phyloP scores from a whole-genome alignment of 768 basidiomycete species.

The Leucocoprinus birnbaumii region DNA sequence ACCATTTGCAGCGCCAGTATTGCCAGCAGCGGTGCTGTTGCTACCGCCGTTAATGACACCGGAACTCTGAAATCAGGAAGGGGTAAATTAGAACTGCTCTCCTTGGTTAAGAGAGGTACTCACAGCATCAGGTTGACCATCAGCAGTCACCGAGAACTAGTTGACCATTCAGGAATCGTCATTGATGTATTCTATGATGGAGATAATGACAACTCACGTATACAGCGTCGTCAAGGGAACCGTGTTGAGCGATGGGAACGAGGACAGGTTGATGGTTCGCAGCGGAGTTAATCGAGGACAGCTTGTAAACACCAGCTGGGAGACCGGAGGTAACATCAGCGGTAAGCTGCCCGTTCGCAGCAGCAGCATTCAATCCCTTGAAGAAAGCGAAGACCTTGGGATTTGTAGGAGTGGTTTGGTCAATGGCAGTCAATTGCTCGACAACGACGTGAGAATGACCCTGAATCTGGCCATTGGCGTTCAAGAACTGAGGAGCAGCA shows the following conservation, averaged over 20 bases:
- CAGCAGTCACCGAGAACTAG: conserved; percentile 16
- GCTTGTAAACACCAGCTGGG: conserved; percentile 55
- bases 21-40: background rate
- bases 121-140: conserved; percentile 11
- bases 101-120: background rate
- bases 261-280: conserved; percentile 60
- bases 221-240: conserved; percentile 51
- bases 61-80: background rate
- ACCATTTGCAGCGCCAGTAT: background rate
- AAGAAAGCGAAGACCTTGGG: conserved; percentile 56
- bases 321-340: conserved; percentile 52
- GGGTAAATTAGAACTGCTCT: background rate
- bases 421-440: conserved; percentile 40
- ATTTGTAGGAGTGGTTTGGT: conserved; percentile 43
- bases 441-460: conserved; percentile 61
- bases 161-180: background rate
- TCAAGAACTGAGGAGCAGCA: conserved; percentile 51
- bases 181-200: background rate
- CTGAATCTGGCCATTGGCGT: conserved; percentile 45
- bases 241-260: conserved; percentile 60
- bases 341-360: conserved; percentile 43
- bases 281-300: conserved; percentile 55
- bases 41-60: background rate
- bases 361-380: conserved; percentile 44
- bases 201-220: conserved; percentile 37